These are phyloP conservation scores for Pythium phragmitis DNA, from an alignment of 352 stramenopile genomes.

Conservation along the genomic window DNA sequence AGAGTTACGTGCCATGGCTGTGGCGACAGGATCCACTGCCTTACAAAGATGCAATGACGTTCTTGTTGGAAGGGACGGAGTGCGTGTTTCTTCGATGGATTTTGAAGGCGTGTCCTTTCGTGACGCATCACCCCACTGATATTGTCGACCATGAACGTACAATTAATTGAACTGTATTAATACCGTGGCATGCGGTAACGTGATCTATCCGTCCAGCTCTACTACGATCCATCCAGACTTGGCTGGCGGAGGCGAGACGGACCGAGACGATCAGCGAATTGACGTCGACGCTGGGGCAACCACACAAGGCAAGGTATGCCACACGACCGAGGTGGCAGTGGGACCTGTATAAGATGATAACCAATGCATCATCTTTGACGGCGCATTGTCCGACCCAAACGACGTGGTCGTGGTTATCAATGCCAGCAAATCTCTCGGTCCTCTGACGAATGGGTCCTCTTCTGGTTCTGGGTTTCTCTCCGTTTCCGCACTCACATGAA, in stretches of 20 bases:
- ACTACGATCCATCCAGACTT: too few species aligned
- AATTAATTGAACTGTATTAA: too few species aligned
- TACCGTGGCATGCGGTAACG: too few species aligned
- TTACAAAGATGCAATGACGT: neutral
- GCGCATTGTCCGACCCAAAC: constrained; percentile 7
- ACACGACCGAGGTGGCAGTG: neutral
- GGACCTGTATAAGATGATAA: constrained; percentile 9
- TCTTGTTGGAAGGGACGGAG: too few species aligned
- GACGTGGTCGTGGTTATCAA: constrained; percentile 22
- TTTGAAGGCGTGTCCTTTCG: neutral
- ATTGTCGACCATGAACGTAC: too few species aligned
- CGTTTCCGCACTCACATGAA: neutral
- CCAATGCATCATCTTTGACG: constrained; percentile 1
- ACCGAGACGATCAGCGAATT: neutral
- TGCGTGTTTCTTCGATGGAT: neutral
- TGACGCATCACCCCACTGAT: neutral
- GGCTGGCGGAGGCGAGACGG: too few species aligned
- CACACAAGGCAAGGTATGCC: too few species aligned
- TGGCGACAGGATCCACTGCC: neutral
- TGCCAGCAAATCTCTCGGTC: neutral
- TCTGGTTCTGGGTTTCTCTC: neutral
- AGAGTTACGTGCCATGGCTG: neutral
- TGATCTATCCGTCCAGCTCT: too few species aligned
- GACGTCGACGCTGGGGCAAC: neutral
- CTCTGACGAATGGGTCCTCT: neutral